Conservation (phyloP, 2,329 filamentous ascomycete genomes). For the Sporothrix variecibatus region DNA sequence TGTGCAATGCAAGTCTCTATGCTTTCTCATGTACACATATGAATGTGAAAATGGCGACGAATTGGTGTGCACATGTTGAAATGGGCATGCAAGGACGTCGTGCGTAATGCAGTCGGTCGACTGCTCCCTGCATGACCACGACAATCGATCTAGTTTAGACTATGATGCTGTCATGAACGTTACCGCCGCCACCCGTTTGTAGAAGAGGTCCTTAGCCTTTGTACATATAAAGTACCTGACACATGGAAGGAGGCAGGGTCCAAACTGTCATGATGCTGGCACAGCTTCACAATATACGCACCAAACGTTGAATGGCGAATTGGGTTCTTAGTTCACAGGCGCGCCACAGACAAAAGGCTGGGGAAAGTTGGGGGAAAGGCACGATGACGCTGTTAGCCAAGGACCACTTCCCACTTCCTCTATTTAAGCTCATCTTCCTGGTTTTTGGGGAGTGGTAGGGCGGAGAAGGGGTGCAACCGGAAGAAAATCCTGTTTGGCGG, state of each 20-base stretch:
- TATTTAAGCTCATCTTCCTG: background rate
- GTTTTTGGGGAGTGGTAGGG: background rate
- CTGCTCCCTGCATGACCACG: conserved; percentile 7
- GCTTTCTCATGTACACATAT: background rate
- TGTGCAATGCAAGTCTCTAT: background rate
- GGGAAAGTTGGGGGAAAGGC: background rate
- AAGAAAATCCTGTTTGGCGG: conserved; percentile 16
- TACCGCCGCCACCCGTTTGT: background rate
- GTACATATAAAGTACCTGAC: background rate
- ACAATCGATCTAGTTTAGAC: background rate
- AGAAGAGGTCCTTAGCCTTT: conserved; percentile 13
- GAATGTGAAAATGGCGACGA: background rate
- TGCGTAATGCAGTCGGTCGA: background rate
- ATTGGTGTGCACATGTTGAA: background rate
- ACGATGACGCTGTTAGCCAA: background rate
- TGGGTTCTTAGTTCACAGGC: background rate
- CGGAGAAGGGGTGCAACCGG: background rate
- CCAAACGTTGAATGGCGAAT: background rate
- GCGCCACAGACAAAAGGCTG: background rate
- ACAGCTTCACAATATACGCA: background rate
- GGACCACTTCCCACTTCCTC: background rate
- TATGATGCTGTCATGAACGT: background rate
- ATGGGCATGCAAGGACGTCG: background rate
- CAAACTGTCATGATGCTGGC: background rate
- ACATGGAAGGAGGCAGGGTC: background rate